Conservation (phyloP, 495 filamentous ascomycete genomes). For the Penicillium atrosanguineum region DNA sequence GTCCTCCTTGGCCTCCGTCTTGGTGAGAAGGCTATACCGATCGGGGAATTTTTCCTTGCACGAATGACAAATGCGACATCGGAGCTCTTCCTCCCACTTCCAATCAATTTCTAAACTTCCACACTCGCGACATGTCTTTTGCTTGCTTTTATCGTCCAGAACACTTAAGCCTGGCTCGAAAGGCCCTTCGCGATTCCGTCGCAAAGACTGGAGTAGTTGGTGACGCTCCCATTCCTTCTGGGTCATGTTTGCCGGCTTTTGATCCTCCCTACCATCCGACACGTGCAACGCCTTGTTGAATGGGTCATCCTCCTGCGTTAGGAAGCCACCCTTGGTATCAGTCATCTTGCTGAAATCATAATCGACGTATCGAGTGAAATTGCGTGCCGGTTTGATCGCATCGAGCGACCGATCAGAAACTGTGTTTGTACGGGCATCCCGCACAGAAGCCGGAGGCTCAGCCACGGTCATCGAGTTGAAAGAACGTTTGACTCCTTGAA, state of each 20-base stretch:
- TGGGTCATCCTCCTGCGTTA: constrained; percentile 85
- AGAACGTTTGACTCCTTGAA: constrained; percentile 56
- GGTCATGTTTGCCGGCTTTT: constrained; percentile 86
- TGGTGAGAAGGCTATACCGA: constrained; percentile 89
- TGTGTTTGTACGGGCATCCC: constrained; percentile 57
- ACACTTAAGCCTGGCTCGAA: constrained; percentile 84
- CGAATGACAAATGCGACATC: constrained; percentile 62
- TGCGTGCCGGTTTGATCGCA: constrained; percentile 67
- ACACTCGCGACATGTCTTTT: constrained; percentile 82
- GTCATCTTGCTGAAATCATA: constrained; percentile 98
- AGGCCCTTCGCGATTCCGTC: constrained; percentile 71
- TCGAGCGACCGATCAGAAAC: constrained; percentile 42
- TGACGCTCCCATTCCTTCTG: constrained; percentile 88
- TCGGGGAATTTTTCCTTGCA: constrained; percentile 90
- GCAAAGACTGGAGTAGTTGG: constrained; percentile 65
- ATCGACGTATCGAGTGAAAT: constrained; percentile 90
- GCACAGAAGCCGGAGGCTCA: constrained; percentile 58
- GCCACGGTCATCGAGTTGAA: constrained; percentile 61
- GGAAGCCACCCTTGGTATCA: constrained; percentile 93
- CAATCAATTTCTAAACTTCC: constrained; percentile 83
- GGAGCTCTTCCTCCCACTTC: constrained; percentile 84
- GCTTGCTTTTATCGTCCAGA: constrained; percentile 56
- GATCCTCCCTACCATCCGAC: constrained; percentile 47
- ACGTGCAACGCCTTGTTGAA: constrained; percentile 73
- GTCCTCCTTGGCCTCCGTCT: constrained; percentile 93